phyloP scores from a whole-genome alignment of 805 yeast genomes.

The Saccharomycopsis javanensis region DNA sequence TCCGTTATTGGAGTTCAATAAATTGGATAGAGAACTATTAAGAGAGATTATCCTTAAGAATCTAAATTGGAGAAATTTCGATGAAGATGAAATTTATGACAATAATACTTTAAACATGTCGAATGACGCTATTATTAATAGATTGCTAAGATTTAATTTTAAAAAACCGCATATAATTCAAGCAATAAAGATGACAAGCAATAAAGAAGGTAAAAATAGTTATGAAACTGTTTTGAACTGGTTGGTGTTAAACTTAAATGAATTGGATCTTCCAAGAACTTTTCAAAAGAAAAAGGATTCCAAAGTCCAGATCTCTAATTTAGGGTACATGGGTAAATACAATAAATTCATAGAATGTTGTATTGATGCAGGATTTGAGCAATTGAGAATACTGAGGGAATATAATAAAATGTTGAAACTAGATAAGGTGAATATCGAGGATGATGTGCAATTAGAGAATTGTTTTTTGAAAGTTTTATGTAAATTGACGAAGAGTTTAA shows the following conservation, averaged over 20 bases:
- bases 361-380: background rate
- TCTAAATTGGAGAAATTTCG: slow-evolving; percentile 38
- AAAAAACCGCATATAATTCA: slow-evolving; percentile 61
- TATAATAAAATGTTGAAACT: background rate
- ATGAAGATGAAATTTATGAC: background rate
- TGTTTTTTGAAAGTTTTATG: background rate
- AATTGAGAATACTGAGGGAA: background rate
- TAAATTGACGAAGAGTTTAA: background rate
- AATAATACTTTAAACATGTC: slow-evolving; percentile 17
- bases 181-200: slow-evolving; percentile 42
- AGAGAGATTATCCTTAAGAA: slow-evolving; percentile 53
- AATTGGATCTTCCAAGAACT: slow-evolving; percentile 75
- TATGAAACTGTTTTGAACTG: slow-evolving; percentile 55
- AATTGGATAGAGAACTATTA: slow-evolving; percentile 50
- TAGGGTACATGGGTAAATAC: background rate
- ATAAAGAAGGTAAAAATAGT: slow-evolving; percentile 25
- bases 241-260: slow-evolving; percentile 84
- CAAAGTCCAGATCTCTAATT: slow-evolving; percentile 27
- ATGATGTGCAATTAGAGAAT: slow-evolving; percentile 12
- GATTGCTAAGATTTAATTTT: slow-evolving; percentile 50
- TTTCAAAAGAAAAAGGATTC: slow-evolving; percentile 54
- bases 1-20: slow-evolving; percentile 56
- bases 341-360: background rate
- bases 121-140: slow-evolving; percentile 11
- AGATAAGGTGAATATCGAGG: background rate